phyloP scores from a whole-genome alignment of 345 rosid genomes.

The Balakata baccata region DNA sequence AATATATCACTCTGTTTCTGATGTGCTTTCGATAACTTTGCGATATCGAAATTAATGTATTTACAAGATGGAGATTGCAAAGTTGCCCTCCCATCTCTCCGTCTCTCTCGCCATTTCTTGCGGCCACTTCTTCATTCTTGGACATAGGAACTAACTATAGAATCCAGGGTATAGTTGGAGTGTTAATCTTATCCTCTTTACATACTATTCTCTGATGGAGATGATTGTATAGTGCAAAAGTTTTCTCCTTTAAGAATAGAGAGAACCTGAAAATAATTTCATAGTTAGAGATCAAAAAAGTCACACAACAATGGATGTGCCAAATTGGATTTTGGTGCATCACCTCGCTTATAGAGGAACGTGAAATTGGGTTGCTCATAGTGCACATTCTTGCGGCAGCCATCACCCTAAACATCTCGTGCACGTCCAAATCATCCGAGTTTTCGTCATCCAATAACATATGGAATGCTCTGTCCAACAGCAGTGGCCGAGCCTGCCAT shows the following conservation, averaged over 20 bases:
- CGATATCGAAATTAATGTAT: too few relatives aligned
- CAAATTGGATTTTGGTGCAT: too few relatives aligned
- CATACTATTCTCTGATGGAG: constrained; percentile 21
- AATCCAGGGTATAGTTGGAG: too few relatives aligned
- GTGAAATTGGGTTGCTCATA: constrained; percentile 21
- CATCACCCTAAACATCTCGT: constrained; percentile 41
- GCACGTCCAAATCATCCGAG: constrained; percentile 33
- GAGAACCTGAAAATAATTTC: constrained; percentile 28
- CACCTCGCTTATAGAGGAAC: constrained; percentile 36
- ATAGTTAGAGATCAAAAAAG: not conserved
- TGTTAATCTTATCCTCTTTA: not conserved
- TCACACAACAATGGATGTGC: too few relatives aligned
- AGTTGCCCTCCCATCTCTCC: not conserved
- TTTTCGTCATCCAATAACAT: constrained; percentile 33
- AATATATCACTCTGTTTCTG: too few relatives aligned
- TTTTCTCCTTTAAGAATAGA: constrained; percentile 40
- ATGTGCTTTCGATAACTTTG: too few relatives aligned
- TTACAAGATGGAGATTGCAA: too few relatives aligned
- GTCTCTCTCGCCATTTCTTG: not conserved
- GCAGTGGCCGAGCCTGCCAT: constrained; percentile 39
- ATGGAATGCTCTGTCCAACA: constrained; percentile 38
- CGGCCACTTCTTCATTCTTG: not conserved
- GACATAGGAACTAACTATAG: not conserved
- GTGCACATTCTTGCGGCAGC: constrained; percentile 39
- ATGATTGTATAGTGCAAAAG: constrained; percentile 28